phyloP scores from a whole-genome alignment of 73 alveolate genomes.

The Effrenium voratum region DNA sequence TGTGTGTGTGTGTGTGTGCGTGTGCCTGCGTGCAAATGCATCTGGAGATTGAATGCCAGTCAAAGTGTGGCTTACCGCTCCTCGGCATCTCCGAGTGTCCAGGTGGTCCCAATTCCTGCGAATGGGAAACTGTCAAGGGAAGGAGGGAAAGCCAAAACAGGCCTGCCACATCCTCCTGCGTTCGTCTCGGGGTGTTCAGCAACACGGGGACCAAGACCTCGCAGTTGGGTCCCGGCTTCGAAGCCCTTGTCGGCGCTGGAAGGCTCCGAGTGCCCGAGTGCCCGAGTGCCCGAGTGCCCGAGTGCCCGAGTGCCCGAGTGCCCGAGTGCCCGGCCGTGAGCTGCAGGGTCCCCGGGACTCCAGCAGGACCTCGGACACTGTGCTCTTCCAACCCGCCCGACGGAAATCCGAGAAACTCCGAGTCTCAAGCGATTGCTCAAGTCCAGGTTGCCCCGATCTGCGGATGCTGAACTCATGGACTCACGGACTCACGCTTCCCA shows the following conservation, averaged over 20 bases:
- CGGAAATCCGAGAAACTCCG: neutral
- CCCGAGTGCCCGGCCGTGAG: slow-evolving; percentile 15
- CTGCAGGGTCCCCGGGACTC: slow-evolving; percentile 89
- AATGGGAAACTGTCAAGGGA: neutral
- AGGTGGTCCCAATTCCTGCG: slow-evolving; percentile 63
- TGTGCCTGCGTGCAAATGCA: neutral
- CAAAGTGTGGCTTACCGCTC: no score
- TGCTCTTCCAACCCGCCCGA: neutral
- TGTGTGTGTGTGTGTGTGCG: neutral
- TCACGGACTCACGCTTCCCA: neutral
- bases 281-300: no score
- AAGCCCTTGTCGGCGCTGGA: no score
- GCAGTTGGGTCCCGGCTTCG: no score
- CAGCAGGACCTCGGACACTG: slow-evolving; percentile 53
- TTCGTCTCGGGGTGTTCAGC: slow-evolving; percentile 89
- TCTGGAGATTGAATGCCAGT: no score
- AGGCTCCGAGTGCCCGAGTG: no score
- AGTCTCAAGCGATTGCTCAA: slow-evolving; percentile 25
- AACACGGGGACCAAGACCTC: slow-evolving; percentile 86
- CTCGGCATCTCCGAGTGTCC: slow-evolving; percentile 80
- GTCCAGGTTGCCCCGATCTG: slow-evolving; percentile 91
- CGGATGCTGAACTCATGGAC: neutral
- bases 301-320: neutral
- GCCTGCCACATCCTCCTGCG: slow-evolving; percentile 89
- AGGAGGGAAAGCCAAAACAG: neutral